These are phyloP conservation scores for Botrytis fragariae DNA, from an alignment of 2,329 filamentous ascomycete genomes.

Conservation along the genomic window DNA sequence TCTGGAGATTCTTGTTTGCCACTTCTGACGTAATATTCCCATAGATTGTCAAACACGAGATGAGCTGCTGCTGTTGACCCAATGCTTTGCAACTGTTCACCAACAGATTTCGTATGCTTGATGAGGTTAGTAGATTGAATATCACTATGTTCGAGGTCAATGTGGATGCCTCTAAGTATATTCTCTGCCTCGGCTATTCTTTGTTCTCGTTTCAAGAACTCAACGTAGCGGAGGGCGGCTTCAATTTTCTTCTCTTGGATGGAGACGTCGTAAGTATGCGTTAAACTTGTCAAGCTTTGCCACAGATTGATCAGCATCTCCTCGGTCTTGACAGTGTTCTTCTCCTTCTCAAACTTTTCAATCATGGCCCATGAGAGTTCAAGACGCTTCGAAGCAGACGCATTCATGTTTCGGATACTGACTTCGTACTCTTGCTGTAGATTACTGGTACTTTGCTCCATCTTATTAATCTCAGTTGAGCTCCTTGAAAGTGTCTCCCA, in stretches of 20 bases:
- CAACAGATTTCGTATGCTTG: constrained; percentile 20
- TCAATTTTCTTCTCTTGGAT: constrained; percentile 26
- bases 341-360: constrained; percentile 24
- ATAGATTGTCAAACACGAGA: constrained; percentile 21
- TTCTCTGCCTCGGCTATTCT: constrained; percentile 25
- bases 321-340: constrained; percentile 23
- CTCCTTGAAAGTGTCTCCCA: constrained; percentile 19
- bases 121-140: constrained; percentile 21
- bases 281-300: constrained; percentile 24
- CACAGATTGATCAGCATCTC: constrained; percentile 26
- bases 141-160: constrained; percentile 24
- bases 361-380: constrained; percentile 28
- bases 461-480: constrained; percentile 11
- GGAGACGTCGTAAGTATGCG: constrained; percentile 17
- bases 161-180: constrained; percentile 22
- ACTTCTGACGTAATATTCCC: constrained; percentile 25
- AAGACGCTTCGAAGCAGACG: constrained; percentile 23
- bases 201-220: constrained; percentile 24
- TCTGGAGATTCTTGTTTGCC: constrained; percentile 22
- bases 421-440: constrained; percentile 23
- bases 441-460: constrained; percentile 16
- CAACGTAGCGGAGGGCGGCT: constrained; percentile 26
- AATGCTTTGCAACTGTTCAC: constrained; percentile 22
- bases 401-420: constrained; percentile 16
- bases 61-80: constrained; percentile 22